Evolutionary conservation across 2,329 filamentous ascomycete genomes (phyloP).

Genomic region (Aplosporella prunicola): DNA sequence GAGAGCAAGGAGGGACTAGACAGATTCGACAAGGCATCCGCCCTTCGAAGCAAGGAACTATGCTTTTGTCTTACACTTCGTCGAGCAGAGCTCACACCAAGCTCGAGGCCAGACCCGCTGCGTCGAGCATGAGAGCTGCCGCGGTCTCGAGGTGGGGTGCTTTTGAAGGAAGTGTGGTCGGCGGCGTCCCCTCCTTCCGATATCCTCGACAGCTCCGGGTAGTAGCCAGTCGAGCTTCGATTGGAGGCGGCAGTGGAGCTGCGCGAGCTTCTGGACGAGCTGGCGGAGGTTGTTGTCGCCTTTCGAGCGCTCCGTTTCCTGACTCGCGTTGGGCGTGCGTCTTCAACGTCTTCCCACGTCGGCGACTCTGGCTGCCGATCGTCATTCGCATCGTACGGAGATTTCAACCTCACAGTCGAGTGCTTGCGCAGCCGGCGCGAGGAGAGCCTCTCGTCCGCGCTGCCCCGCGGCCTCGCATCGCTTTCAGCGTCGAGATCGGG

Average conservation of each 20-base stretch:
- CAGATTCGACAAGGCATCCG: slow-evolving; percentile 20
- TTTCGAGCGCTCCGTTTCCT: slow-evolving; percentile 2
- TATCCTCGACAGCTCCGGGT: background rate
- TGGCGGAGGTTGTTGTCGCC: too few relatives aligned
- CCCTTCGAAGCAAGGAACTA: slow-evolving; percentile 24
- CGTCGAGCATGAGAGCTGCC: slow-evolving; percentile 2
- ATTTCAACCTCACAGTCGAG: too few relatives aligned
- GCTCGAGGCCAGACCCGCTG: slow-evolving; percentile 4
- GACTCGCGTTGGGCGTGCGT: slow-evolving; percentile 9
- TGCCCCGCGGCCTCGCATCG: too few relatives aligned
- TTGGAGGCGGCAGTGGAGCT: background rate
- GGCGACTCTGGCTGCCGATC: slow-evolving; percentile 7
- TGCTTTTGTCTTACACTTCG: slow-evolving; percentile 18
- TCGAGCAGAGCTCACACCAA: background rate
- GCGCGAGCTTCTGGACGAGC: slow-evolving; percentile 1
- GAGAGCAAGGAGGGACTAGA: slow-evolving; percentile 35
- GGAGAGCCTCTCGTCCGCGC: too few relatives aligned
- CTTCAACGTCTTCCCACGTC: slow-evolving; percentile 8
- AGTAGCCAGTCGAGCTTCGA: background rate
- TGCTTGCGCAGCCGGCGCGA: too few relatives aligned
- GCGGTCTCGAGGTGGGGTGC: slow-evolving; percentile 3
- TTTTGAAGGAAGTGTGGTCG: background rate
- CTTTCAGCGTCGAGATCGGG: too few relatives aligned
- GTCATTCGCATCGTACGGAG: slow-evolving; percentile 8
- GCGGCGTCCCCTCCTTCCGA: background rate